These are phyloP conservation scores for Candida railenensis DNA, from an alignment of 805 yeast genomes.

Conservation along the genomic window DNA sequence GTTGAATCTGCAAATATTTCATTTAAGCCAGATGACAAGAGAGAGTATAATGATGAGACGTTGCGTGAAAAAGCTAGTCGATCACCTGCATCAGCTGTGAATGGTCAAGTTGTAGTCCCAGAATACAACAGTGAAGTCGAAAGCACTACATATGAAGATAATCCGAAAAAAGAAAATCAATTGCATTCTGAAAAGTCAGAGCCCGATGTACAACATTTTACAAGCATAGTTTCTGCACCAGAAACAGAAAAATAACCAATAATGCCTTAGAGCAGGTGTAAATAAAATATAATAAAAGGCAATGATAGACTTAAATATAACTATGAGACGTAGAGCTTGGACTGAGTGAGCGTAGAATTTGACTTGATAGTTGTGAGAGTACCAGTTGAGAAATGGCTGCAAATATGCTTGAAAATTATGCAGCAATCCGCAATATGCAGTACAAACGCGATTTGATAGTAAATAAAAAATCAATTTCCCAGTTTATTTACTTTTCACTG, in stretches of 20 bases:
- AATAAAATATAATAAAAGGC: not conserved
- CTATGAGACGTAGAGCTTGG: too few relatives aligned
- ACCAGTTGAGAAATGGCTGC: not conserved
- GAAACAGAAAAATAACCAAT: not conserved
- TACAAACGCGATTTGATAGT: not conserved
- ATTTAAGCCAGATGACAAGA: too few relatives aligned
- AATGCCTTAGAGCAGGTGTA: not conserved
- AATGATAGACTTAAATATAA: not conserved
- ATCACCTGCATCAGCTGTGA: too few relatives aligned
- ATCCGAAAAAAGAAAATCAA: not conserved
- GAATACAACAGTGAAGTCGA: too few relatives aligned
- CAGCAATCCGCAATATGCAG: not conserved
- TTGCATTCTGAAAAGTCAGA: not conserved
- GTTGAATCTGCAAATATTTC: too few relatives aligned
- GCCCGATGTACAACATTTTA: not conserved
- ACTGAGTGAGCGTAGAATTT: too few relatives aligned
- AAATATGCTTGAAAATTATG: not conserved
- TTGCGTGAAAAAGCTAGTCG: too few relatives aligned
- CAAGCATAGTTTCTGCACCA: not conserved
- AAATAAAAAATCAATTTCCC: not conserved
- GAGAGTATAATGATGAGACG: too few relatives aligned
- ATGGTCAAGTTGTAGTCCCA: too few relatives aligned
- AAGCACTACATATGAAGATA: not conserved
- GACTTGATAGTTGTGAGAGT: too few relatives aligned
- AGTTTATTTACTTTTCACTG: not conserved